Conservation (phyloP, 2,329 filamentous ascomycete genomes). For the Ambrosiella xylebori region DNA sequence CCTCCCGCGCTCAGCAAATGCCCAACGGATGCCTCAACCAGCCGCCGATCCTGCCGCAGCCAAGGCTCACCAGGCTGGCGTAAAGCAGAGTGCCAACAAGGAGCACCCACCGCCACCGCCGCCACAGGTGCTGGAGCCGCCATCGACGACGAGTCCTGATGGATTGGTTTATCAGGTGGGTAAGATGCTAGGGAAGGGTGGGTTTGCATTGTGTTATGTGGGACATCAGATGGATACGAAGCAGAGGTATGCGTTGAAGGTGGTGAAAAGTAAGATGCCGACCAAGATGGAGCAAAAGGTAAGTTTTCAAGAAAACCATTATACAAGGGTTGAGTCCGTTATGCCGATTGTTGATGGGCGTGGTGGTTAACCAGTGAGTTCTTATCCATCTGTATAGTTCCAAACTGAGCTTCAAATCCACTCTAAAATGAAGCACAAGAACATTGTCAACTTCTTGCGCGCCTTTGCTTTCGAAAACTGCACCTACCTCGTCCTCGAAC, state of each 20-base stretch:
- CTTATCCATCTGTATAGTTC: conserved; percentile 29
- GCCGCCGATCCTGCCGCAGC: conserved; percentile 19
- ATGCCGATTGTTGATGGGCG: neutral
- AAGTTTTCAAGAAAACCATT: conserved; percentile 11
- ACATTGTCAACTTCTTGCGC: conserved; percentile 88
- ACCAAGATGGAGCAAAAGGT: conserved; percentile 75
- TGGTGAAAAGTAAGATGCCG: conserved; percentile 70
- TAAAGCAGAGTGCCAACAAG: conserved; percentile 43
- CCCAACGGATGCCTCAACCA: conserved; percentile 30
- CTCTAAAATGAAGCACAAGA: conserved; percentile 90
- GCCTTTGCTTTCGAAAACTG: conserved; percentile 80
- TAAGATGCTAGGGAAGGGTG: conserved; percentile 60
- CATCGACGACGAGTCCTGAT: conserved; percentile 50
- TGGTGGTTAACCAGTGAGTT: conserved; percentile 12
- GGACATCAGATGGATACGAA: conserved; percentile 49
- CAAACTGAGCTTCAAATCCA: conserved; percentile 89
- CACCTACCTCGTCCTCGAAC: conserved; percentile 85
- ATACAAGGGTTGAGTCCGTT: too few relatives aligned
- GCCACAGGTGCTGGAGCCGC: conserved; percentile 39
- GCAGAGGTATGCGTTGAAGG: conserved; percentile 59
- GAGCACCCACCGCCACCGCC: conserved; percentile 51
- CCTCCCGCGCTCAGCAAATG: conserved; percentile 48
- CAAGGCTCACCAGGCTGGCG: conserved; percentile 28
- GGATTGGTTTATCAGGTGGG: conserved; percentile 60
- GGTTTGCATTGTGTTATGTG: conserved; percentile 67